A percentile compares a stretch with the other conserved stretches of the same genome.
phyloP scores from a whole-genome alignment of 208 protist species.

The Trypanosoma platydactyli region DNA sequence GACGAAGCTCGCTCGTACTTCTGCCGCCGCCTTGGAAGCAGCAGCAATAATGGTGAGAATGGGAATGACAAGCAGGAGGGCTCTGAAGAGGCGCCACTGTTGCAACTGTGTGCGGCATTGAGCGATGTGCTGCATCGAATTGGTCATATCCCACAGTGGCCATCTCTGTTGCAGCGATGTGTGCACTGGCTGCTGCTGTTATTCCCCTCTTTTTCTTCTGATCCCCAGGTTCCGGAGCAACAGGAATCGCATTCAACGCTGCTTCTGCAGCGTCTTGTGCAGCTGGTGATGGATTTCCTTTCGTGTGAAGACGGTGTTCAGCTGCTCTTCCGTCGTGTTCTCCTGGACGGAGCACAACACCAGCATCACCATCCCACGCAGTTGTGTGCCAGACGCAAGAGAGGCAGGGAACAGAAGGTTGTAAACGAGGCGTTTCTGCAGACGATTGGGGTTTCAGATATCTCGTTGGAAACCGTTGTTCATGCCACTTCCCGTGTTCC shows the following conservation, averaged over 20 bases:
- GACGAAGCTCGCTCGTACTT: constrained; percentile 19
- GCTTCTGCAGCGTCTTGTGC: constrained; percentile 11
- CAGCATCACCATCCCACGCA: neutral
- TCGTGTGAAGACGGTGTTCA: constrained; percentile 22
- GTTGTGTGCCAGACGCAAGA: constrained; percentile 16
- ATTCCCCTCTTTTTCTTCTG: too few relatives aligned
- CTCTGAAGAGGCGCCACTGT: constrained; percentile 10
- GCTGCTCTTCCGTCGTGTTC: constrained; percentile 16
- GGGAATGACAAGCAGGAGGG: constrained; percentile 8
- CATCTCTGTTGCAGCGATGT: constrained; percentile 37
- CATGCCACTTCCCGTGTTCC: neutral
- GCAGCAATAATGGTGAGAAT: neutral
- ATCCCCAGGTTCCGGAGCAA: too few relatives aligned
- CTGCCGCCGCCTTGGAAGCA: neutral
- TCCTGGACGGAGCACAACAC: constrained; percentile 1
- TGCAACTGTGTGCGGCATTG: constrained; percentile 20
- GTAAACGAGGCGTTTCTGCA: constrained; percentile 24
- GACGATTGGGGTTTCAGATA: constrained; percentile 26
- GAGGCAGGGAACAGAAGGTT: constrained; percentile 1
- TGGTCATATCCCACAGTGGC: constrained; percentile 79
- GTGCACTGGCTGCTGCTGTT: constrained; percentile 11
- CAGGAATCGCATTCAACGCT: too few relatives aligned
- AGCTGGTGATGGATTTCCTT: constrained; percentile 27
- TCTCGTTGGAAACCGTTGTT: neutral
- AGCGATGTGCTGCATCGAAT: constrained; percentile 18